Conservation (phyloP, 2,329 filamentous ascomycete genomes). For the Nemania sp. region DNA sequence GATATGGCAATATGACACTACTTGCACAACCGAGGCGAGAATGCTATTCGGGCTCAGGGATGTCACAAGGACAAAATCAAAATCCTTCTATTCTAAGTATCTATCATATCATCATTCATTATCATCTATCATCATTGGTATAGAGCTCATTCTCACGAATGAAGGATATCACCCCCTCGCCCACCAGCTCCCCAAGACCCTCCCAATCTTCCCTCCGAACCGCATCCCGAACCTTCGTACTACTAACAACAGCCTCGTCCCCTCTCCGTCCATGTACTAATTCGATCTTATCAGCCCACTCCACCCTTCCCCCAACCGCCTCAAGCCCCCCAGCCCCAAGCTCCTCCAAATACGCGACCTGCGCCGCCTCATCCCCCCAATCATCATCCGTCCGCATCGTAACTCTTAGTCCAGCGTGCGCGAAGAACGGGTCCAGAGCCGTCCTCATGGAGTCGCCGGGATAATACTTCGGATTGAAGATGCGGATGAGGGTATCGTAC, state of each 20-base stretch:
- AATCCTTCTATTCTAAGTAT: not conserved
- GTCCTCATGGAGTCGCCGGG: slow-evolving; percentile 51
- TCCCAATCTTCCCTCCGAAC: slow-evolving; percentile 53
- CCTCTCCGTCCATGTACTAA: slow-evolving; percentile 54
- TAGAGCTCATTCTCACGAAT: slow-evolving; percentile 63
- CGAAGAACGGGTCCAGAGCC: slow-evolving; percentile 67
- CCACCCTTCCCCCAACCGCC: slow-evolving; percentile 55
- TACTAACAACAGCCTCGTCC: slow-evolving; percentile 51
- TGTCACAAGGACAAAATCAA: not conserved
- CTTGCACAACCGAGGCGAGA: too few species aligned
- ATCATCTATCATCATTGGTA: slow-evolving; percentile 25
- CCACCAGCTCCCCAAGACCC: slow-evolving; percentile 58
- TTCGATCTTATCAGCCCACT: slow-evolving; percentile 65
- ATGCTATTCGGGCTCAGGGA: too few species aligned
- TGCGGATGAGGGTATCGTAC: slow-evolving; percentile 75
- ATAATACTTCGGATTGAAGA: slow-evolving; percentile 77
- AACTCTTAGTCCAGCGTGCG: slow-evolving; percentile 63
- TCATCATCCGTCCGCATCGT: slow-evolving; percentile 64
- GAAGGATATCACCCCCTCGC: slow-evolving; percentile 60
- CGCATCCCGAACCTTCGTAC: slow-evolving; percentile 66
- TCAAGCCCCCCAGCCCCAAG: slow-evolving; percentile 55
- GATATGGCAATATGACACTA: too few species aligned
- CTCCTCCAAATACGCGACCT: slow-evolving; percentile 57
- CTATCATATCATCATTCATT: not conserved
- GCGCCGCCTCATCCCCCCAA: slow-evolving; percentile 61